Percentiles rank a stretch among this genome's conserved stretches.
Conservation (phyloP, 441 rosid genomes). For the Mallotus japonicus region DNA sequence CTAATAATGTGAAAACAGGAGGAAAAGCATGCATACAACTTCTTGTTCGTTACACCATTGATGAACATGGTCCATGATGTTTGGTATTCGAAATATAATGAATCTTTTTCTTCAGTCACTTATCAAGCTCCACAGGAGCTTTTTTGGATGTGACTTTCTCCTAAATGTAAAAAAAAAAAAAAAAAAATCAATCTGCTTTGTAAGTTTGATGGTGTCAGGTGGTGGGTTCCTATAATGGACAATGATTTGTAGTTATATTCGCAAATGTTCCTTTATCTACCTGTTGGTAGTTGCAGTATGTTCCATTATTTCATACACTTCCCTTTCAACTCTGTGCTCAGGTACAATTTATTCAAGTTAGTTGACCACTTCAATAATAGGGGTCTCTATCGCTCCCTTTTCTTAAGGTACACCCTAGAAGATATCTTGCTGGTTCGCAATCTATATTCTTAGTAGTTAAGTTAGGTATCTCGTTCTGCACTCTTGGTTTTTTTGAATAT, state of each 20-base stretch:
- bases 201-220: constrained; percentile 6
- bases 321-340: constrained; percentile 31
- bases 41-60: not conserved
- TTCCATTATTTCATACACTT: not conserved
- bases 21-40: not conserved
- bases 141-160: not conserved
- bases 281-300: not conserved
- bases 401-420: constrained; percentile 55
- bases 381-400: constrained; percentile 83
- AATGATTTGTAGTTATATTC: constrained; percentile 1
- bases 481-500: not conserved
- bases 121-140: not conserved
- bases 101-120: not conserved
- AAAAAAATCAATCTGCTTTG: not conserved
- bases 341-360: constrained; percentile 79
- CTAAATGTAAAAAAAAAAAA: not conserved
- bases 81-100: not conserved
- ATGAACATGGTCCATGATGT: not conserved
- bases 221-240: not conserved
- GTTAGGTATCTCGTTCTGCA: not conserved
- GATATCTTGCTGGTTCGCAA: constrained; percentile 11
- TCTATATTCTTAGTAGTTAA: not conserved
- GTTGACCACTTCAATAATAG: constrained; percentile 82
- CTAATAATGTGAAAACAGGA: not conserved
- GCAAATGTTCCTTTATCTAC: constrained; percentile 12